Percentiles rank a stretch among this genome's conserved stretches.
Evolutionary conservation across 116 monocot species (phyloP).

Genomic region (Papilionanthe hybrid): DNA sequence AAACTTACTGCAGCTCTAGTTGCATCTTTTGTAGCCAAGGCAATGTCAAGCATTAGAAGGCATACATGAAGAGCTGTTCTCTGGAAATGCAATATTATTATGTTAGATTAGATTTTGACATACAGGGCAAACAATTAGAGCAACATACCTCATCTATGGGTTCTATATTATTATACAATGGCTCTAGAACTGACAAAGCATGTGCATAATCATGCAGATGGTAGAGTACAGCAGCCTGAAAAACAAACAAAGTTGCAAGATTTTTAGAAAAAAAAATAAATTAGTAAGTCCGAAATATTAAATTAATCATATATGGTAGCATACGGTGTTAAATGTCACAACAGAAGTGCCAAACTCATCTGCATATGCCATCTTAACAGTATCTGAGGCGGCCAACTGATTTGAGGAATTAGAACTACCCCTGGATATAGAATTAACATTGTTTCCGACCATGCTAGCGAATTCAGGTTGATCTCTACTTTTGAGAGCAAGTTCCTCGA

Average conservation of each 20-base stretch:
- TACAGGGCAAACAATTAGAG: constrained; percentile 2
- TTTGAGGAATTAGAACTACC: constrained; percentile 27
- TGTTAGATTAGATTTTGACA: constrained; percentile 10
- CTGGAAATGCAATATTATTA: constrained; percentile 35
- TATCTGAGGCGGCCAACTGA: constrained; percentile 43
- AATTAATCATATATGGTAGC: constrained; percentile 8
- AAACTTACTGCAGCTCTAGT: constrained; percentile 77
- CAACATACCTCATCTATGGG: constrained; percentile 84
- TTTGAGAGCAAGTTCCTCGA: constrained; percentile 41
- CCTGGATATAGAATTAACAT: constrained; percentile 25
- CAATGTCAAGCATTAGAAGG: constrained; percentile 74
- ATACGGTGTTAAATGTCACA: constrained; percentile 64
- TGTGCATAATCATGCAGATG: constrained; percentile 65
- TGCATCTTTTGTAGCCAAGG: constrained; percentile 63
- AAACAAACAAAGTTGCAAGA: constrained; percentile 1
- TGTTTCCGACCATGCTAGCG: constrained; percentile 20
- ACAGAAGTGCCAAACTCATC: constrained; percentile 65
- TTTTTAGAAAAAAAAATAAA: neutral
- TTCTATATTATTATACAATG: constrained; percentile 67
- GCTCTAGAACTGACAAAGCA: constrained; percentile 56
- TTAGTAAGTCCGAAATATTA: neutral
- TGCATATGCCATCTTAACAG: constrained; percentile 26
- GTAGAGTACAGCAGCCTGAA: constrained; percentile 73
- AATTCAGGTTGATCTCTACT: constrained; percentile 38
- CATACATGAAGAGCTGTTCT: constrained; percentile 73